These are phyloP conservation scores for Leishmania lainsoni DNA, from an alignment of 208 protist species.

Conservation along the genomic window DNA sequence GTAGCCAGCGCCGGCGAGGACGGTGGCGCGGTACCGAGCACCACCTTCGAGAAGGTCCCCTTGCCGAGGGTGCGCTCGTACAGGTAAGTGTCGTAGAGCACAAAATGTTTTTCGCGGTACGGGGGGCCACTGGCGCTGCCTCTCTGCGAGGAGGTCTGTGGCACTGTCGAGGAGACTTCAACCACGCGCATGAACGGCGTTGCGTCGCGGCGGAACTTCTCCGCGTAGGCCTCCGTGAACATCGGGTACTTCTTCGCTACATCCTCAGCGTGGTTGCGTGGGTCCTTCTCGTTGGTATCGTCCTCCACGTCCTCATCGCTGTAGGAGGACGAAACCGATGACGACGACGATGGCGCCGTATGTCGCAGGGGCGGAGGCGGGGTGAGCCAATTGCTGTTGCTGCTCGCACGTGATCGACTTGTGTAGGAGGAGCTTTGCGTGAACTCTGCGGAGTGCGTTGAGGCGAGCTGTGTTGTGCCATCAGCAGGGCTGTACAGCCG, in stretches of 20 bases:
- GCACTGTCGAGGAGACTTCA: conserved; percentile 7
- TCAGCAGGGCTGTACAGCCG: not conserved
- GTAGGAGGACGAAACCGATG: conserved; percentile 18
- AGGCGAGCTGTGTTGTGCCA: conserved; percentile 1
- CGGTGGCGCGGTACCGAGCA: conserved; percentile 40
- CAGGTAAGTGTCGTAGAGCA: conserved; percentile 75
- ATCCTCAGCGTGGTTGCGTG: conserved; percentile 41
- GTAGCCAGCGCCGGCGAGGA: conserved; percentile 14
- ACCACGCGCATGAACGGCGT: conserved; percentile 56
- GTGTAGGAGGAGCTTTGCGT: conserved; percentile 28
- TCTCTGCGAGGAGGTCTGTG: not conserved
- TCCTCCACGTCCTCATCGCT: conserved; percentile 33
- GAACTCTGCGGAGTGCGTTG: conserved; percentile 18
- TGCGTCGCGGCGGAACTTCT: conserved; percentile 37
- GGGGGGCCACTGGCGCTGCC: not conserved
- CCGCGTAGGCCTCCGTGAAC: conserved; percentile 64
- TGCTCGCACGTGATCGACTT: conserved; percentile 34
- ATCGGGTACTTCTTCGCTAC: conserved; percentile 58
- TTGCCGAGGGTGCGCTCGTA: conserved; percentile 67
- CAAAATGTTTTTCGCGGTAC: conserved; percentile 29
- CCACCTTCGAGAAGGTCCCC: conserved; percentile 86
- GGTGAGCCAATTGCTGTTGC: conserved; percentile 25
- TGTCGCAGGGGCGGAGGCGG: conserved; percentile 17
- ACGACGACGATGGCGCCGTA: conserved; percentile 17
- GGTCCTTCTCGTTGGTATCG: conserved; percentile 32